Evolutionary conservation across 768 basidiomycete genomes (phyloP).

Genomic region (Amanita rimosa): DNA sequence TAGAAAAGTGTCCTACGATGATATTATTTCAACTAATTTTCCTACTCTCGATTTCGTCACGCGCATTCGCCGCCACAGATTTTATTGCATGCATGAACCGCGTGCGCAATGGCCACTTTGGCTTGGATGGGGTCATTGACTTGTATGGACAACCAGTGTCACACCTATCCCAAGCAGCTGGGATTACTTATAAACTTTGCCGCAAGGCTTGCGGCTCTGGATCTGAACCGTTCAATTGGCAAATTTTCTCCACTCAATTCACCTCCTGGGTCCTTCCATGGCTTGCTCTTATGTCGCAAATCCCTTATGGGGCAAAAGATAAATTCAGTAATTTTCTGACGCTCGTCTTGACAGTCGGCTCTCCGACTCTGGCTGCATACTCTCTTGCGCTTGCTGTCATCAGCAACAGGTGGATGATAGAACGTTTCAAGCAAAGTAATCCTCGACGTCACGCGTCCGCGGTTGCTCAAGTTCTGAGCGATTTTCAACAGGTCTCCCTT

Average conservation of each 20-base stretch:
- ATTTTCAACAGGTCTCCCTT: conserved; percentile 32
- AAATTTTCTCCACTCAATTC: conserved; percentile 14
- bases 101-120: no score
- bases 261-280: no score
- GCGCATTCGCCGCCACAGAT: no score
- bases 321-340: conserved; percentile 30
- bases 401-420: conserved; percentile 15
- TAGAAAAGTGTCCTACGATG: no score
- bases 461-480: conserved; percentile 23
- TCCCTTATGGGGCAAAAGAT: conserved; percentile 31
- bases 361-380: no score
- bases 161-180: not conserved
- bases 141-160: not conserved
- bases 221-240: conserved; percentile 19
- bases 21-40: no score
- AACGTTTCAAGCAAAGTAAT: conserved; percentile 16
- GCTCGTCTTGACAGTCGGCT: conserved; percentile 13
- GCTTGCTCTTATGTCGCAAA: no score
- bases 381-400: no score
- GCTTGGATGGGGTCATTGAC: not conserved
- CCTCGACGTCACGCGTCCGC: conserved; percentile 18
- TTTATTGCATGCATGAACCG: no score
- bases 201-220: conserved; percentile 14
- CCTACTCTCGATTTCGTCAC: no score
- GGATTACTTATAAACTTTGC: not conserved